Evolutionary conservation across 495 filamentous ascomycete species (phyloP).

Genomic region (Tuber microsphaerosporum): DNA sequence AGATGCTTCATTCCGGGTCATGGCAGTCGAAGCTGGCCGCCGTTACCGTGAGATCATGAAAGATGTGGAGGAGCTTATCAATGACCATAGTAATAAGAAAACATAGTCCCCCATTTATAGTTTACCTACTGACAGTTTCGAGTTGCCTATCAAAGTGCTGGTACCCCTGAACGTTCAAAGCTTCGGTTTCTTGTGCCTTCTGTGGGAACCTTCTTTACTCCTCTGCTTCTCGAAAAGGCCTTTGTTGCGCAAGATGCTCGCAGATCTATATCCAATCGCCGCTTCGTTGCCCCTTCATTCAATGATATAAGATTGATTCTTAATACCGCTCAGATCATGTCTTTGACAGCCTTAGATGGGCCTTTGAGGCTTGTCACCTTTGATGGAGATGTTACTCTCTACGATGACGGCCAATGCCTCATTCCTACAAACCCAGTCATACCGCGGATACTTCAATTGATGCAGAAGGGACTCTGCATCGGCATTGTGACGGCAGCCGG

Average conservation of each 20-base stretch:
- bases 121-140: conserved; percentile 19
- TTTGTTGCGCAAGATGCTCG: conserved; percentile 82
- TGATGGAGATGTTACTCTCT: conserved; percentile 94
- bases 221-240: conserved; percentile 72
- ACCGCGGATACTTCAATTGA: conserved; percentile 61
- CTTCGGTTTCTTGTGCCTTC: conserved; percentile 84
- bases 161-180: conserved; percentile 67
- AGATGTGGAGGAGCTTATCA: conserved; percentile 84
- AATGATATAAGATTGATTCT: conserved; percentile 90
- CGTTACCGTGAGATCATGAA: conserved; percentile 92
- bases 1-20: conserved; percentile 54
- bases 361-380: conserved; percentile 80
- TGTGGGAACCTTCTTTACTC: conserved; percentile 87
- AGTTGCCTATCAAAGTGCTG: conserved; percentile 65
- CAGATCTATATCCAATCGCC: conserved; percentile 78
- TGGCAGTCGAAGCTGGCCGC: conserved; percentile 61
- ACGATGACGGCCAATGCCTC: conserved; percentile 82
- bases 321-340: conserved; percentile 90
- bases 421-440: conserved; percentile 69
- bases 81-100: conserved; percentile 68
- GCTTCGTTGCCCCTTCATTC: conserved; percentile 94
- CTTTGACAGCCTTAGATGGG: conserved; percentile 59
- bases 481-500: conserved; percentile 96
- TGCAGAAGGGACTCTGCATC: conserved; percentile 51
- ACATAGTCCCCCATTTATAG: not conserved